Evolutionary conservation across 352 stramenopile genomes (phyloP).

Genomic region (Phytopythium delawarense): DNA sequence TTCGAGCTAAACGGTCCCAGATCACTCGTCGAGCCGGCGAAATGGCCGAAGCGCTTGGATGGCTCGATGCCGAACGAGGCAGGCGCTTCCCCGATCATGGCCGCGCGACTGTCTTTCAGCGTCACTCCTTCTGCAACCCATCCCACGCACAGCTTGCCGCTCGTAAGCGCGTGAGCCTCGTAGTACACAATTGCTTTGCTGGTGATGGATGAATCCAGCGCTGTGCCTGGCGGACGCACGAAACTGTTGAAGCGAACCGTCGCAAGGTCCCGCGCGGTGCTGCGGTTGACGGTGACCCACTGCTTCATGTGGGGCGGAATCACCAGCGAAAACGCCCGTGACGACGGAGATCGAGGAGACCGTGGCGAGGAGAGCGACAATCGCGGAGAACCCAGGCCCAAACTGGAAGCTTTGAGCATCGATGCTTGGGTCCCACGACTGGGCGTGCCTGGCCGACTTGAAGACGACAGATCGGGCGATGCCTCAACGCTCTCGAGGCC

Average conservation of each 20-base stretch:
- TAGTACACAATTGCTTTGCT: constrained; percentile 36
- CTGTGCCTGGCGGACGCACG: constrained; percentile 4
- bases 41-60: constrained; percentile 26
- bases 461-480: constrained; percentile 6
- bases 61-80: constrained; percentile 46
- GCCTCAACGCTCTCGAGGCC: constrained; percentile 36
- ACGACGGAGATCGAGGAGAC: constrained; percentile 38
- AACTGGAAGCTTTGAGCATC: not conserved
- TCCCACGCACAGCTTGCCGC: constrained; percentile 46
- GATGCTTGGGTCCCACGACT: constrained; percentile 7
- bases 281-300: constrained; percentile 59
- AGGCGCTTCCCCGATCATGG: constrained; percentile 35
- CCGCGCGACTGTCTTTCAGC: constrained; percentile 10
- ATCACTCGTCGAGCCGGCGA: constrained; percentile 15
- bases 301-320: constrained; percentile 35
- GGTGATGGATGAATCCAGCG: not conserved
- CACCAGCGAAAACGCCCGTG: constrained; percentile 18
- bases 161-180: constrained; percentile 45
- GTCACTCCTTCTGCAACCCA: constrained; percentile 29
- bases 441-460: constrained; percentile 20
- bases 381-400: constrained; percentile 1
- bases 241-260: constrained; percentile 33
- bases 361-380: constrained; percentile 24
- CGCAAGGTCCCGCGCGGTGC: constrained; percentile 24
- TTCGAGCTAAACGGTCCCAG: constrained; percentile 15